A percentile compares a stretch with the other conserved stretches of the same genome.
phyloP scores from a whole-genome alignment of 768 basidiomycete species.

The Leccinum olivaceopallidum region DNA sequence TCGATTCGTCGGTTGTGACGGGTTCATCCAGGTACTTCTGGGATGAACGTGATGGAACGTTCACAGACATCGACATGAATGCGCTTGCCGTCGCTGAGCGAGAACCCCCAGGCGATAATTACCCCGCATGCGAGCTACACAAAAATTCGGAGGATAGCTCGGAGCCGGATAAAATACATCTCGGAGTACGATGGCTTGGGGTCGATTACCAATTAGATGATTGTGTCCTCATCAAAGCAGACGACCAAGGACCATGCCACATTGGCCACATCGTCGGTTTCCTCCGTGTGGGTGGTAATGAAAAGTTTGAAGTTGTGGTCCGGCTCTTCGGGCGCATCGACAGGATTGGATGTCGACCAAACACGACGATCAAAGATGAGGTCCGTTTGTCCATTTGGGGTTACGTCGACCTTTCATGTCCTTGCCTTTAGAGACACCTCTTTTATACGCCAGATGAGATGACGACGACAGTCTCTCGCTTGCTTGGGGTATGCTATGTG shows the following conservation, averaged over 20 bases:
- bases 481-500: conserved; percentile 53
- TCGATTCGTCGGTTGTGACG: conserved; percentile 3
- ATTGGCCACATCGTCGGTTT: conserved; percentile 54
- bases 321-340: conserved; percentile 52
- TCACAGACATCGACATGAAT: conserved; percentile 40
- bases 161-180: conserved; percentile 29
- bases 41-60: conserved; percentile 45
- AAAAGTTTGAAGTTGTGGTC: conserved; percentile 32
- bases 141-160: conserved; percentile 35
- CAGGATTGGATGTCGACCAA: conserved; percentile 39
- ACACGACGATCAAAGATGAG: conserved; percentile 51
- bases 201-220: conserved; percentile 60
- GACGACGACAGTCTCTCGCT: conserved; percentile 33
- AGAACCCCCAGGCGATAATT: conserved; percentile 48
- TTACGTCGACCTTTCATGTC: background rate
- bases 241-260: conserved; percentile 47
- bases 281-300: conserved; percentile 18
- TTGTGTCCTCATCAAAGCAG: conserved; percentile 52
- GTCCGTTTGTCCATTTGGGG: conserved; percentile 31
- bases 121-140: conserved; percentile 44
- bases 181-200: conserved; percentile 49
- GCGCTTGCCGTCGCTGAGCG: conserved; percentile 14
- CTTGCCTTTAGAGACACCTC: conserved; percentile 51
- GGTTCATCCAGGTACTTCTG: conserved; percentile 47
- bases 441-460: conserved; percentile 54